Conservation (phyloP, 1,139 yeast genomes). For the Pichia norvegensis region DNA sequence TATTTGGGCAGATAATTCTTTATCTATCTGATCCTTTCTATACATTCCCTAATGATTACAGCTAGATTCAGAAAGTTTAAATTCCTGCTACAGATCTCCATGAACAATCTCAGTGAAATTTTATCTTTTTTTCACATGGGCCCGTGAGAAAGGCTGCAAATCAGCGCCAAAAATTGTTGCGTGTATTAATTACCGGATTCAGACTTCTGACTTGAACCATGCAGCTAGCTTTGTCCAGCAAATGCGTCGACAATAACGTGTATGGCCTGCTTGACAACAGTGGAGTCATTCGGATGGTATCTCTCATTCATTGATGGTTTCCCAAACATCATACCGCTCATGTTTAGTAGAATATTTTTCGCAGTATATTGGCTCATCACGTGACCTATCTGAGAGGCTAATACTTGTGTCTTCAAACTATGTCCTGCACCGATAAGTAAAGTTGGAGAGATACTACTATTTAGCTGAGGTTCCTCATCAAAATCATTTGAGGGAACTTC, state of each 20-base stretch:
- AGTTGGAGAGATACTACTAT: slow-evolving; percentile 22
- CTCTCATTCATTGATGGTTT: background rate
- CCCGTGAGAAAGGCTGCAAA: background rate
- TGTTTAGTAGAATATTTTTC: slow-evolving; percentile 31
- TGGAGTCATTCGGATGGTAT: slow-evolving; percentile 6
- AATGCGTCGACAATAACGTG: slow-evolving; percentile 6
- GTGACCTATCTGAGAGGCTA: slow-evolving; percentile 31
- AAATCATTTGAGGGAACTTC: slow-evolving; percentile 11
- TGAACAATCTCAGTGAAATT: background rate
- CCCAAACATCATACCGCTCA: slow-evolving; percentile 35
- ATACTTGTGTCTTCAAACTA: slow-evolving; percentile 28
- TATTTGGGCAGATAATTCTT: slow-evolving; percentile 13
- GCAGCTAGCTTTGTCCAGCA: too few species aligned
- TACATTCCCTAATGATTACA: slow-evolving; percentile 9
- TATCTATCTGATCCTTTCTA: slow-evolving; percentile 19
- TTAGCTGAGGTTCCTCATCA: slow-evolving; percentile 7
- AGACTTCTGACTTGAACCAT: background rate
- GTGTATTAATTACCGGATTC: too few species aligned
- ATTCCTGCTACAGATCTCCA: background rate
- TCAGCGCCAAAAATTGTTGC: too few species aligned
- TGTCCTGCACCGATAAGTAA: slow-evolving; percentile 26
- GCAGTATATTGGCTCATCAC: slow-evolving; percentile 23
- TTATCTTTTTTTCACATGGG: background rate
- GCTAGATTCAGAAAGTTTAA: background rate
- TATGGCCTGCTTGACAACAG: slow-evolving; percentile 4